phyloP scores from a whole-genome alignment of 2,329 filamentous ascomycete genomes.

The Pleurostoma richardsiae region DNA sequence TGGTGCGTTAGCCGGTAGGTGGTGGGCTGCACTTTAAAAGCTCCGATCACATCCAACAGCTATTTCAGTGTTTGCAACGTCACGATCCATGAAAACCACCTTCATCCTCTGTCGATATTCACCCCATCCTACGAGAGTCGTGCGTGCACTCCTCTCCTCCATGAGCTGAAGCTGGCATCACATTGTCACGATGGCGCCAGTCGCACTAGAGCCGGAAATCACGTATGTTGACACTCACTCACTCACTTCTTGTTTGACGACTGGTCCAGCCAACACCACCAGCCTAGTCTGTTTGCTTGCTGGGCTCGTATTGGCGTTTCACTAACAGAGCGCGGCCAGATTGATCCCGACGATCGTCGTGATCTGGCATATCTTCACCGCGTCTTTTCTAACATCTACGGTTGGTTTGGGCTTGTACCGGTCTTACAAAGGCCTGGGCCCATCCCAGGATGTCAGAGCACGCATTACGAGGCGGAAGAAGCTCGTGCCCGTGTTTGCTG shows the following conservation, averaged over 20 bases:
- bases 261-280: too few relatives aligned
- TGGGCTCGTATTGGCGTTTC: too few relatives aligned
- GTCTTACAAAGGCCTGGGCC: slow-evolving; percentile 26
- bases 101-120: too few relatives aligned
- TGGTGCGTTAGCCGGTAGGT: too few relatives aligned
- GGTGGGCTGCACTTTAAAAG: too few relatives aligned
- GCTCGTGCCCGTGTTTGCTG: slow-evolving; percentile 25
- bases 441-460: slow-evolving; percentile 27
- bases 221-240: slow-evolving; percentile 6
- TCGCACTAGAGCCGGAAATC: slow-evolving; percentile 15
- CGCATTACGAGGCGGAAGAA: slow-evolving; percentile 25
- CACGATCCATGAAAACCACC: too few relatives aligned
- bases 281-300: too few relatives aligned
- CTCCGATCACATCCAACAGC: too few relatives aligned
- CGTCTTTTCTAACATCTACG: slow-evolving; percentile 24
- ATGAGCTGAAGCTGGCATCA: not conserved
- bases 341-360: slow-evolving; percentile 23
- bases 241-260: too few relatives aligned
- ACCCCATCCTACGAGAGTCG: too few relatives aligned
- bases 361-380: slow-evolving; percentile 18
- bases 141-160: too few relatives aligned
- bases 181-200: slow-evolving; percentile 13
- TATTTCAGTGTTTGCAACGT: too few relatives aligned
- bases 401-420: slow-evolving; percentile 25
- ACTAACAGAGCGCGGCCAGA: slow-evolving; percentile 13